A percentile compares a stretch with the other conserved stretches of the same genome.
Evolutionary conservation across 2,329 filamentous ascomycete species (phyloP).

Genomic region (Neonectria magnoliae): DNA sequence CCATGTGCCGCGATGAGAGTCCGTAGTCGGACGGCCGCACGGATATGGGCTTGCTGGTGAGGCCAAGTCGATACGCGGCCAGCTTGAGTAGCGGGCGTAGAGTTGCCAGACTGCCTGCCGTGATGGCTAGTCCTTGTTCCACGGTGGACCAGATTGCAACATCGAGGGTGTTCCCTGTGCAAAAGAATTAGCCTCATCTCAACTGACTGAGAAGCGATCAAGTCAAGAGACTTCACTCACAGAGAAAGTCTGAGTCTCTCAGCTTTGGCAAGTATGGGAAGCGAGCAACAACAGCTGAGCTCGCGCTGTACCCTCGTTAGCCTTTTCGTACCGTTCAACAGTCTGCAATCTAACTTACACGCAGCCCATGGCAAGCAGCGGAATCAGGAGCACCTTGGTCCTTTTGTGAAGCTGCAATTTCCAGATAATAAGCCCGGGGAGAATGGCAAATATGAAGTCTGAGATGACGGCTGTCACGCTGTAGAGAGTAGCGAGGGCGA

Average conservation of each 20-base stretch:
- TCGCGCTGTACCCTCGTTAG: conserved; percentile 45
- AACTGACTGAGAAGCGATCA: background rate
- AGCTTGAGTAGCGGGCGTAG: conserved; percentile 52
- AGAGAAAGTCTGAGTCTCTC: conserved; percentile 52
- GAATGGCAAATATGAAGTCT: conserved; percentile 59
- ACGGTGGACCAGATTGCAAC: conserved; percentile 58
- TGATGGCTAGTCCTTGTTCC: conserved; percentile 56
- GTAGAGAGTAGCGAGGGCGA: conserved; percentile 59
- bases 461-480: conserved; percentile 56
- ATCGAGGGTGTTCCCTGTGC: conserved; percentile 47
- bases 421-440: conserved; percentile 63
- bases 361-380: conserved; percentile 65
- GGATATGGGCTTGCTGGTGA: conserved; percentile 30
- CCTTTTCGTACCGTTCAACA: background rate
- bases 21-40: conserved; percentile 25
- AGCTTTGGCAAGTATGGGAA: conserved; percentile 48
- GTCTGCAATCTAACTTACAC: conserved; percentile 42
- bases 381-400: conserved; percentile 60
- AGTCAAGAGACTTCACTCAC: conserved; percentile 31
- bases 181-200: background rate
- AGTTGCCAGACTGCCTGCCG: conserved; percentile 54
- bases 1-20: background rate
- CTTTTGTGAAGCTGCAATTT: conserved; percentile 60
- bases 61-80: conserved; percentile 20
- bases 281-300: conserved; percentile 51